Evolutionary conservation across 2,329 filamentous ascomycete genomes (phyloP).

Genomic region (Exophiala lecanii-corni): DNA sequence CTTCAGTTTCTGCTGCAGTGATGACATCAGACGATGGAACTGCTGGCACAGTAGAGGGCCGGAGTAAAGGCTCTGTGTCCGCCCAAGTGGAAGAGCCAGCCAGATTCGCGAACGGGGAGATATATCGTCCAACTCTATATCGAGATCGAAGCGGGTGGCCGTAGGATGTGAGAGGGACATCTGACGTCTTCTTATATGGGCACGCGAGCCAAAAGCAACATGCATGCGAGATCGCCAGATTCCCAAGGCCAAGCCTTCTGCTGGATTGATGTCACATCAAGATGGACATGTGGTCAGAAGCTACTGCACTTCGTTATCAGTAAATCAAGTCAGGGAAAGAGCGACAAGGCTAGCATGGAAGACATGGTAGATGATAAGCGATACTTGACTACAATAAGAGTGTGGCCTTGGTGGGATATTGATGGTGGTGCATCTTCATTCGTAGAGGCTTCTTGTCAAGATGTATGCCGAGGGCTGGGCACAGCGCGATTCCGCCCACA

Average conservation of each 20-base stretch:
- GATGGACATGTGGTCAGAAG: too few species aligned
- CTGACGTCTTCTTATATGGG: not conserved
- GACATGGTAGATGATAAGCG: not conserved
- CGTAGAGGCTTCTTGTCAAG: not conserved
- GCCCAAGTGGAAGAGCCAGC: not conserved
- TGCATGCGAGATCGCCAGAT: too few species aligned
- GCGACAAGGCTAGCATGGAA: not conserved
- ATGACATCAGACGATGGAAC: too few species aligned
- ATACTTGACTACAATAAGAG: not conserved
- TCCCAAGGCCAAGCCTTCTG: too few species aligned
- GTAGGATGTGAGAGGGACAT: not conserved
- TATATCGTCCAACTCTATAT: constrained; percentile 8
- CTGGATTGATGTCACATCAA: too few species aligned
- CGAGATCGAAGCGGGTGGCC: too few species aligned
- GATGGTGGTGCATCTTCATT: not conserved
- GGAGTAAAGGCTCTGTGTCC: constrained; percentile 3
- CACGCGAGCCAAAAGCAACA: not conserved
- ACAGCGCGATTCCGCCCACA: too few species aligned
- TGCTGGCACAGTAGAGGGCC: not conserved
- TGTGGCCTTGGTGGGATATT: not conserved
- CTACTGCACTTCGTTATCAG: not conserved
- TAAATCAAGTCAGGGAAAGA: not conserved
- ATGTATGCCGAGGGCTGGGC: not conserved
- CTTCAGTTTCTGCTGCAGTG: too few species aligned
- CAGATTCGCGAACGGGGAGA: not conserved